phyloP scores from a whole-genome alignment of 345 rosid species.

The Sonneratia alba region DNA sequence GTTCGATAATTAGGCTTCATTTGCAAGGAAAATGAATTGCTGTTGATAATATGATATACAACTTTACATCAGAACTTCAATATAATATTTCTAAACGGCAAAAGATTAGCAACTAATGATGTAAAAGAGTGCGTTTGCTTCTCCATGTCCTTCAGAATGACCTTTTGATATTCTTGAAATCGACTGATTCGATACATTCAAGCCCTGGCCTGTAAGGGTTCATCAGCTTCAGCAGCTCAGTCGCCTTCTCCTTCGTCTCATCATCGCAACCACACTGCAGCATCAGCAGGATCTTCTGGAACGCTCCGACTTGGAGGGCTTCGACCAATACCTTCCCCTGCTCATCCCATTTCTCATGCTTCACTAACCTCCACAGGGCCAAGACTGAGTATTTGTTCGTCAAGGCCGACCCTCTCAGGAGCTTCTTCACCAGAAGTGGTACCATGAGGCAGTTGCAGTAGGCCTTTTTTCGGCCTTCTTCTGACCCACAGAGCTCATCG shows the following conservation, averaged over 20 bases:
- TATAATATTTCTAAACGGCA: not conserved
- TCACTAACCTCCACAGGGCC: conserved; percentile 34
- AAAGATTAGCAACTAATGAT: not conserved
- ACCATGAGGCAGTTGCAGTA: conserved; percentile 24
- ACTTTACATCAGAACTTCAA: not conserved
- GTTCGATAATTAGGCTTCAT: not conserved
- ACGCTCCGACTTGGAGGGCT: conserved; percentile 45
- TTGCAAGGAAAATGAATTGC: not conserved
- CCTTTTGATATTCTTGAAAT: conserved; percentile 51
- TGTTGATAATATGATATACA: not conserved
- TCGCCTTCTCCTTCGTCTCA: conserved; percentile 49
- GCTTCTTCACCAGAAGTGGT: conserved; percentile 43
- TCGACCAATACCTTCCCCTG: conserved; percentile 23
- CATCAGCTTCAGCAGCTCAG: conserved; percentile 42
- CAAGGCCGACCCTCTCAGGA: conserved; percentile 26
- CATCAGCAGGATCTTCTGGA: conserved; percentile 48
- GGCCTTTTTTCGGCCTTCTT: conserved; percentile 29
- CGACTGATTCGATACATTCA: conserved; percentile 50
- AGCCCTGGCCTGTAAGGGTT: conserved; percentile 43
- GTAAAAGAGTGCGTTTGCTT: not conserved
- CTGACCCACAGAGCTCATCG: conserved; percentile 22
- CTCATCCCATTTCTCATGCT: conserved; percentile 13
- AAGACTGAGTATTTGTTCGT: conserved; percentile 38
- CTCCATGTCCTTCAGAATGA: conserved; percentile 31
- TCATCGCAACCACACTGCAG: conserved; percentile 41